Percentiles rank a stretch among this genome's conserved stretches.
phyloP scores from a whole-genome alignment of 805 yeast genomes.

The Spathaspora hagerdaliae region DNA sequence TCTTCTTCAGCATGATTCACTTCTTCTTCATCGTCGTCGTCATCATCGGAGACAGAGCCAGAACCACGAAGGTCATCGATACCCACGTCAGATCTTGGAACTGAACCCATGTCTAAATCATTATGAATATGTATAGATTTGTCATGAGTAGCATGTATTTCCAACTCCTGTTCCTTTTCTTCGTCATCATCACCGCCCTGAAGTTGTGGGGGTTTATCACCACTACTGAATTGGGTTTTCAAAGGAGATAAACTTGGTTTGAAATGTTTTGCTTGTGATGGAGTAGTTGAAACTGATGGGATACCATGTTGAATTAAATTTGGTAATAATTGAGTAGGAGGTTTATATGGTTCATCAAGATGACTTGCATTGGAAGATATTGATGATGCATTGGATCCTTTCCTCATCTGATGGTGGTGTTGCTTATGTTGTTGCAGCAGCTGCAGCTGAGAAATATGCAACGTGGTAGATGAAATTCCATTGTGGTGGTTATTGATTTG shows the following conservation, averaged over 20 bases:
- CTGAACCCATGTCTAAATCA: neutral
- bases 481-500: neutral
- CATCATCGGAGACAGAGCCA: neutral
- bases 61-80: neutral
- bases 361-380: neutral
- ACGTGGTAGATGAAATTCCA: too few relatives aligned
- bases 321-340: conserved; percentile 17
- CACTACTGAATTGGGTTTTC: conserved; percentile 28
- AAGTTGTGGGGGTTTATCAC: neutral
- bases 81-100: neutral
- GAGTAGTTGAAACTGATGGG: conserved; percentile 28
- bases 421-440: neutral
- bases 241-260: conserved; percentile 36
- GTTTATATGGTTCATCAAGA: neutral
- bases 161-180: conserved; percentile 2
- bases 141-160: conserved; percentile 1
- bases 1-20: conserved; percentile 66
- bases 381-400: neutral
- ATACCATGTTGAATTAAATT: conserved; percentile 20
- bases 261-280: conserved; percentile 30
- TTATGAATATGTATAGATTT: neutral
- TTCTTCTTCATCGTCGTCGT: conserved; percentile 12
- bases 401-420: neutral
- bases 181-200: conserved; percentile 8
- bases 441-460: neutral